These are phyloP conservation scores for Mucor irregularis DNA, from an alignment of 371 early-diverging fungal species.

Conservation along the genomic window DNA sequence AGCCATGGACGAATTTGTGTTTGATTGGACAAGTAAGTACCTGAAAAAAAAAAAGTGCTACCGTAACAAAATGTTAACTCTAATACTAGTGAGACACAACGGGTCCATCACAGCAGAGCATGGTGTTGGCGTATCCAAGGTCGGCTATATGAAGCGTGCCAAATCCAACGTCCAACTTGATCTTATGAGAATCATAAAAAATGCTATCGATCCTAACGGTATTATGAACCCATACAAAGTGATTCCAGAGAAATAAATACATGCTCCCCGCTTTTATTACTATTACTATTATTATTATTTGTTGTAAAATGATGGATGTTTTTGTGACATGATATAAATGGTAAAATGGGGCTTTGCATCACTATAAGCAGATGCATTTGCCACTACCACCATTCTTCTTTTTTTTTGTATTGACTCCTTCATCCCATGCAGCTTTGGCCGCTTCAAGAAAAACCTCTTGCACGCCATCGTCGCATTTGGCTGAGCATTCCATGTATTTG, in stretches of 20 bases:
- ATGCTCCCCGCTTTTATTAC: slow-evolving; percentile 72
- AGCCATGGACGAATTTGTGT: slow-evolving; percentile 85
- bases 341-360: too few species aligned
- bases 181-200: slow-evolving; percentile 70
- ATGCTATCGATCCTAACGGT: slow-evolving; percentile 77
- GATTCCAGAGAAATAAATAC: slow-evolving; percentile 52
- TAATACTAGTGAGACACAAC: slow-evolving; percentile 20
- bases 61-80: too few species aligned
- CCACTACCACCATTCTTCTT: background rate
- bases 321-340: too few species aligned
- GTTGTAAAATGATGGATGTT: too few species aligned
- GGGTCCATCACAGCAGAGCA: slow-evolving; percentile 73
- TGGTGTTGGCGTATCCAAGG: slow-evolving; percentile 67
- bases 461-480: slow-evolving; percentile 30
- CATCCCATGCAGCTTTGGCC: background rate
- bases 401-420: background rate
- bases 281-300: slow-evolving; percentile 49
- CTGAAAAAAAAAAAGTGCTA: too few species aligned
- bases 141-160: slow-evolving; percentile 52
- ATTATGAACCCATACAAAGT: slow-evolving; percentile 88
- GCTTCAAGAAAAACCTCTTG: slow-evolving; percentile 25
- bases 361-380: slow-evolving; percentile 3
- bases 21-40: slow-evolving; percentile 64
- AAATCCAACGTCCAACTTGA: slow-evolving; percentile 54
- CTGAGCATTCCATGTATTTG: slow-evolving; percentile 31